Conservation (phyloP, 1,284 basidiomycete genomes). For the Inonotus obliquus region DNA sequence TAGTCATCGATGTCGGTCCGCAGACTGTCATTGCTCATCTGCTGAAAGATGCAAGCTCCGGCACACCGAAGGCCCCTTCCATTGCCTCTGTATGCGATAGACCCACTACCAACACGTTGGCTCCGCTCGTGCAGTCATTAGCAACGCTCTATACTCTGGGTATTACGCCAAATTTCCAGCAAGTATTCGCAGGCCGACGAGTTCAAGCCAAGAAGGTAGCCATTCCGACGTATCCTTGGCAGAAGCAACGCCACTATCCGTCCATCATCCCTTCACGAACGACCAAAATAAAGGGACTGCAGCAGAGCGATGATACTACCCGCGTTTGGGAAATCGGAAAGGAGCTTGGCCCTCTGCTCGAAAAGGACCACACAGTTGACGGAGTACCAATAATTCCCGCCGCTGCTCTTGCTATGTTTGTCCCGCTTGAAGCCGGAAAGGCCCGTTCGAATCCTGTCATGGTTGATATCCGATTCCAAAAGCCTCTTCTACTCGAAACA, state of each 20-base stretch:
- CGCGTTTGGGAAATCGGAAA: constrained; percentile 13
- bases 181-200: constrained; percentile 24
- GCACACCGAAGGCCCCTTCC: constrained; percentile 20
- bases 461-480: constrained; percentile 8
- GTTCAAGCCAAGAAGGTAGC: constrained; percentile 24
- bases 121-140: constrained; percentile 29
- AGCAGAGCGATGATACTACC: not conserved
- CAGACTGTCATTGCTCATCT: constrained; percentile 32
- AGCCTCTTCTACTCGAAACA: constrained; percentile 8
- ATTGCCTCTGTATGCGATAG: constrained; percentile 28
- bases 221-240: constrained; percentile 35
- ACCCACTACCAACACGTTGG: constrained; percentile 30
- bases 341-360: constrained; percentile 8
- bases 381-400: constrained; percentile 31
- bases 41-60: constrained; percentile 27
- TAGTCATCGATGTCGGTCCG: constrained; percentile 33
- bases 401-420: constrained; percentile 31
- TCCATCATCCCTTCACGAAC: constrained; percentile 25
- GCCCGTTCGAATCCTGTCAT: not conserved
- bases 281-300: not conserved
- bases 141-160: constrained; percentile 29
- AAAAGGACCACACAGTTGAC: constrained; percentile 31
- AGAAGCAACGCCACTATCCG: constrained; percentile 32
- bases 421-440: constrained; percentile 21
- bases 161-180: constrained; percentile 26